Evolutionary conservation across 805 yeast genomes (phyloP), one percentile per base, ranked within the genome.

Genomic region (Cyberlindnera lachancei): DNA sequence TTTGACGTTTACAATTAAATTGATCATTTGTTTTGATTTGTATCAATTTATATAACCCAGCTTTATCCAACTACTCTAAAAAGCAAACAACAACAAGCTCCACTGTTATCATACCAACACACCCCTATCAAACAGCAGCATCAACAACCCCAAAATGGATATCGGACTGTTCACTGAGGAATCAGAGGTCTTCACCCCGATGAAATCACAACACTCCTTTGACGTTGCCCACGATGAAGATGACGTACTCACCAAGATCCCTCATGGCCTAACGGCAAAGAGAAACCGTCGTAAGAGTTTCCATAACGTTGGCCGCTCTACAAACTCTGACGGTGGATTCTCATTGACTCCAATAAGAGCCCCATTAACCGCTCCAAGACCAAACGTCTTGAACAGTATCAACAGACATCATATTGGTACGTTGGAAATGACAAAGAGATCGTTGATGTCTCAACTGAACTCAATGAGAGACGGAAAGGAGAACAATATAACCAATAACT

Each of bases 211-310:
- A 2, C 36, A 35, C 2, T 12, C 38, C 5, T 48, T 48, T 25
- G 30, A 33, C 14, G 40, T 51, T 24, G 48, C 46, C 6, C 44
- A 40, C 7, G 38, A 37, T 16, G 34, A 31, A 4, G 41, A 37
- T 10, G 44, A 41, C 11, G 36, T 31, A 8, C 14, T 51, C 16
- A 48, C 47, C 16, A 59, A 52, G 40, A 60, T 63, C 30, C 70
- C 73, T 3, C 75, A 70, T 44, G 76, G 76, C 0, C 46, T 70
- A 23, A 47, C 53, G 8, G 52, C 52, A 3, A 52, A 52, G 36
- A 42, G 40, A 29, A 46, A 44, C 26, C 56, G 56, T 34, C 56
- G 56, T 29, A 45, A 42, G 33, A 48, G 51, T 25, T 45, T 37
- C 28, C 48, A 44, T 27, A 33, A 38, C 16, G 38, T 25, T 15